Base-by-base conservation (phyloP, 305 asterid genomes). In the Caryopteris hybrid region DNA sequence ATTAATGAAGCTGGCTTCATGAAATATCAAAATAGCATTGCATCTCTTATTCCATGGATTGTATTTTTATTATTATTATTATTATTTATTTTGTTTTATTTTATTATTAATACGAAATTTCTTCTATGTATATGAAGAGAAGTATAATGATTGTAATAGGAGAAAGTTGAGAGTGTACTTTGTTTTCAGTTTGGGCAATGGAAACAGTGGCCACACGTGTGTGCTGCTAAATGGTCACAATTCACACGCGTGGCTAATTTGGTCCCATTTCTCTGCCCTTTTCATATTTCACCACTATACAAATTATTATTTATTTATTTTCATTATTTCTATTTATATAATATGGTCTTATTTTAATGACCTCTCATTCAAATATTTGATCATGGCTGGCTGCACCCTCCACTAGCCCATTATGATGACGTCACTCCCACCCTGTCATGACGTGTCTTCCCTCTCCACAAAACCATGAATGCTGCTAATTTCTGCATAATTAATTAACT, bases 201-300 rank as follows among this genome's bases (percentile, higher is more conserved):
- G 50, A 20, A 64, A 66, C 85, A 63, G 64, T n/a, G 21, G 13
- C 18, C 66, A 41, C 72, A 42, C 72, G 52, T 63, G 71, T 69
- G 68, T 64, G 81, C 64, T 69, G 65, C 52, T 55, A 70, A 74
- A 55, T 84, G 86, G 87, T 77, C 90, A 78, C n/a, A n/a, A n/a
- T n/a, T n/a, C n/a, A n/a, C 92, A 87, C 84, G 90, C 89, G 79
- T 89, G 92, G 92, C 78, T 51, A 51, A 54, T 75, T 66, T 70
- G 86, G 86, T 77, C 88, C 86, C 78, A 58, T 55, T 73, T 70
- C 3, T 61, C 57, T 47, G 33, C 25, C 71, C 48, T 65, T 79
- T 72, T 57, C 17, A 10, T 45, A 36, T 33, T 39, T 55, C 8
- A 70, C 62, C 50, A 47, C 59, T 46, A 60, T 58, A 13, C n/a